Conservation (phyloP, 148 eudicot species). For the Nyssa sinensis region DNA sequence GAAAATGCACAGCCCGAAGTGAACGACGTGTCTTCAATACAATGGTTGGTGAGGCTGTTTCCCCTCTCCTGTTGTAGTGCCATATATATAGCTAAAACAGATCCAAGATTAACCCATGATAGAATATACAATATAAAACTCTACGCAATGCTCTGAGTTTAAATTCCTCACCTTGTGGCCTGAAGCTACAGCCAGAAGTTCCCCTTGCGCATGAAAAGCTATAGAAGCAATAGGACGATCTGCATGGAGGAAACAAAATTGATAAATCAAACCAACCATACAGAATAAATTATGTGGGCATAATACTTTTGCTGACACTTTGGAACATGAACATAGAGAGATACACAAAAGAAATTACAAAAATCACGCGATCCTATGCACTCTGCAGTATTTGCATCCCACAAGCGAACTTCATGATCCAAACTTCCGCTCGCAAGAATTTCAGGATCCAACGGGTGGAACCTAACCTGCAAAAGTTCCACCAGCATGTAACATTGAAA, state of each 20-base stretch:
- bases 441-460: constrained; percentile 63
- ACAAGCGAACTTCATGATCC: constrained; percentile 98
- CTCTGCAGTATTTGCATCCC: constrained; percentile 91
- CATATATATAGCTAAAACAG: constrained; percentile 75
- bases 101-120: constrained; percentile 19
- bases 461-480: constrained; percentile 64
- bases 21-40: constrained; percentile 90
- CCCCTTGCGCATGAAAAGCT: constrained; percentile 97
- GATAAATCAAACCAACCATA: constrained; percentile 14
- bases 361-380: constrained; percentile 92
- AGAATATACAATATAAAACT: neutral
- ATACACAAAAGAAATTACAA: constrained; percentile 47
- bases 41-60: constrained; percentile 65
- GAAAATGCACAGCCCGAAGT: constrained; percentile 98
- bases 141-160: neutral
- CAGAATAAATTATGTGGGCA: neutral
- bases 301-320: neutral
- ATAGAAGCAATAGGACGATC: constrained; percentile 98
- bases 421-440: constrained; percentile 95
- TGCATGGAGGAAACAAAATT: constrained; percentile 32
- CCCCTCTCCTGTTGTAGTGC: constrained; percentile 90
- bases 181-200: constrained; percentile 93
- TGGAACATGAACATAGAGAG: neutral
- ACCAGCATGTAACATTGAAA: constrained; percentile 3
- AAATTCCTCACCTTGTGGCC: constrained; percentile 82